Base-by-base conservation (phyloP, 495 filamentous ascomycete genomes). In the Neohortaea acidophila region DNA sequence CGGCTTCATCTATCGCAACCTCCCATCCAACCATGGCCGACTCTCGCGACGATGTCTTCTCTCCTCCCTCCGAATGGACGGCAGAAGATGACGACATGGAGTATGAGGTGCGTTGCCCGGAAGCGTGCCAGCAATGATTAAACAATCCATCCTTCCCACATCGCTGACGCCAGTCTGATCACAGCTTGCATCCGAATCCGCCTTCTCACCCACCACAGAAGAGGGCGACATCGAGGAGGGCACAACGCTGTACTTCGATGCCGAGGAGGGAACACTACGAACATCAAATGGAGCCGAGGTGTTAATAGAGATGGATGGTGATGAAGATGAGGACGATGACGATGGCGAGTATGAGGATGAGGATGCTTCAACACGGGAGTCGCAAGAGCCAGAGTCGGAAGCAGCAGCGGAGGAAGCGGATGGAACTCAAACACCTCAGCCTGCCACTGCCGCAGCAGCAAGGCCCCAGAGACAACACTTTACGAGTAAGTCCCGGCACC, bases 71-170 rank as follows among this genome's bases (percentile, higher is more conserved):
- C 3, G 41, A 38, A 22, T 44, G 46, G 41, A 28, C 32, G 8
- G 44, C 35, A 11, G 46, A 49, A 12, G 37, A 4, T 13, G 56
- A 56, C 18, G 48, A 70, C 50, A 67, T 61, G 63, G 69, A 59
- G 45, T 62, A 44, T 51, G 60, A 57, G 37, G 41, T 49, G 20
- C 9, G 32, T 32, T 15, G 8, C 10, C 10, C 18, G 29, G 29
- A 27, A 7, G 10, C 10, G 29, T 8, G 17, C 29, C 12, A 21
- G 11, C 14, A 25, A 28, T 13, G 40, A 58, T 8, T 44, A 44
- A 36, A 55, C 46, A 46, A 57, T 50, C 64, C 67, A 34, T 51
- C 53, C 19, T 53, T 14, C 10, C 31, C 22, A 13, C 17, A 15
- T 27, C 13, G 9, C 21, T 15, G 14, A 9, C 21, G 23, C 21